phyloP scores from a whole-genome alignment of 2,329 filamentous ascomycete genomes.

The Clonostachys sp. region DNA sequence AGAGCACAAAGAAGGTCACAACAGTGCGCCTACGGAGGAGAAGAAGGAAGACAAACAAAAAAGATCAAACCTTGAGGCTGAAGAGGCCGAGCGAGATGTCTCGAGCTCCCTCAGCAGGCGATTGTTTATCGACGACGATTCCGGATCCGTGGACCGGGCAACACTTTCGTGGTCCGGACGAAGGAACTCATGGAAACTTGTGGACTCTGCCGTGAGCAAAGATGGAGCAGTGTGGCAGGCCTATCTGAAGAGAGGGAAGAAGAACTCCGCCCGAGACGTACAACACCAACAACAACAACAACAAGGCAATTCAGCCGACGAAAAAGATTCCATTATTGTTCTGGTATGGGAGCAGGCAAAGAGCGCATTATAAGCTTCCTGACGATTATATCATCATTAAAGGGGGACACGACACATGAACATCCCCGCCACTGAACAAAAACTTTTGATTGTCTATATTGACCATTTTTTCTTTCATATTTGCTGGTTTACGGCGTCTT shows the following conservation, averaged over 20 bases:
- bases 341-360: constrained; percentile 28
- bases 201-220: constrained; percentile 27
- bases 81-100: constrained; percentile 2
- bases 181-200: constrained; percentile 31
- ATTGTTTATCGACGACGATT: constrained; percentile 20
- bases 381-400: no score
- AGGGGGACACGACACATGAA: no score
- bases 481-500: no score
- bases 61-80: not conserved
- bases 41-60: constrained; percentile 3
- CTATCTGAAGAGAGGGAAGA: constrained; percentile 28
- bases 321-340: constrained; percentile 31
- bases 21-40: not conserved
- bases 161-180: constrained; percentile 26
- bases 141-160: constrained; percentile 15
- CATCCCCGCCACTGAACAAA: no score
- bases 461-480: no score
- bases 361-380: not conserved
- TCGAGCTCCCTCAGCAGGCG: constrained; percentile 12
- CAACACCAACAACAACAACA: constrained; percentile 6
- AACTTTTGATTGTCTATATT: no score
- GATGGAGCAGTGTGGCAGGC: constrained; percentile 39
- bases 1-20: not conserved
- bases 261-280: constrained; percentile 3
- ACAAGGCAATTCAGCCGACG: constrained; percentile 12